phyloP scores from a whole-genome alignment of 257 asterid genomes.

The Scutellaria barbata region DNA sequence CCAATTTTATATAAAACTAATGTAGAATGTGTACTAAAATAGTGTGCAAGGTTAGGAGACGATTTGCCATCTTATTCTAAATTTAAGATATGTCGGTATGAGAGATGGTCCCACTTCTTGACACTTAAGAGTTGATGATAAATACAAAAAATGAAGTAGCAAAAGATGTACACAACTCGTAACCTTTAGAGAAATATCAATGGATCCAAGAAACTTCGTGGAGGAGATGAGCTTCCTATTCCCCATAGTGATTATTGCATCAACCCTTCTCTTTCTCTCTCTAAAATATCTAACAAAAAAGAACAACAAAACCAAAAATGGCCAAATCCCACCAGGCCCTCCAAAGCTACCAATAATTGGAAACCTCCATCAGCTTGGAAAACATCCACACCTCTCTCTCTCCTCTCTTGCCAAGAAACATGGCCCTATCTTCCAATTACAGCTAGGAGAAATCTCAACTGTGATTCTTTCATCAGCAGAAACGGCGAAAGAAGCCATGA shows the following conservation, averaged over 20 bases:
- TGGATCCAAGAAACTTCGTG: not conserved
- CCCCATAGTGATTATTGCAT: constrained; percentile 16
- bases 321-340: constrained; percentile 54
- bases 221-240: not conserved
- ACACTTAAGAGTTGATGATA: too few species aligned
- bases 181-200: not conserved
- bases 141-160: too few species aligned
- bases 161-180: not conserved
- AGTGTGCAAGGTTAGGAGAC: too few species aligned
- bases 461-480: constrained; percentile 56
- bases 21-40: too few species aligned
- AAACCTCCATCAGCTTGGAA: constrained; percentile 63
- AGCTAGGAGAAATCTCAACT: constrained; percentile 60
- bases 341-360: constrained; percentile 61
- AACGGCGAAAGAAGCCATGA: constrained; percentile 55
- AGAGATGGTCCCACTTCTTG: too few species aligned
- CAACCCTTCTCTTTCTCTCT: constrained; percentile 17
- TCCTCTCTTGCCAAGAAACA: constrained; percentile 41
- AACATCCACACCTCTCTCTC: constrained; percentile 57
- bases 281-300: constrained; percentile 26
- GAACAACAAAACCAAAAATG: not conserved
- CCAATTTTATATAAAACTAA: too few species aligned
- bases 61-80: not conserved
- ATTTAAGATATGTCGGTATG: too few species aligned
- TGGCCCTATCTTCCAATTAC: constrained; percentile 56